Percentiles rank a stretch among this genome's conserved stretches.
These are phyloP conservation scores for Silene vulgaris DNA, from an alignment of 179 eudicot species.

Conservation along the genomic window DNA sequence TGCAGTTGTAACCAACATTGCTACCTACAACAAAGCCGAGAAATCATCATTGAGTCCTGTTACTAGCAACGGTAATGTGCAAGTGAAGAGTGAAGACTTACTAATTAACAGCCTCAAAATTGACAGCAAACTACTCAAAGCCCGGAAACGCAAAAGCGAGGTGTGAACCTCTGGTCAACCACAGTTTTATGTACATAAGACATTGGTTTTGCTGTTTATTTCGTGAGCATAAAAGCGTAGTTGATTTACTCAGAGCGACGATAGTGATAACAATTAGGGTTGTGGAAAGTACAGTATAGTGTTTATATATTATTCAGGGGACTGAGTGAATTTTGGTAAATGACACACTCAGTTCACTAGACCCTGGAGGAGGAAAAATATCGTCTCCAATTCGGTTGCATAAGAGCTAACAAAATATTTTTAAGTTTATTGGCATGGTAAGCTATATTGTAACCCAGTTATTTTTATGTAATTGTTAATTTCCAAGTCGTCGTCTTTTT, in stretches of 20 bases:
- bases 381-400: constrained; percentile 4
- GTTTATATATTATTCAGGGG: constrained; percentile 17
- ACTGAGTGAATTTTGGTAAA: constrained; percentile 53
- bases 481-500: too few relatives aligned
- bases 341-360: constrained; percentile 32
- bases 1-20: constrained; percentile 62
- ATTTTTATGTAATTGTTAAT: too few relatives aligned
- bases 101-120: constrained; percentile 6
- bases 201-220: not conserved
- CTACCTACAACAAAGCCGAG: constrained; percentile 27
- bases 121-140: constrained; percentile 24
- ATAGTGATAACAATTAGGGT: constrained; percentile 14
- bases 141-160: constrained; percentile 33
- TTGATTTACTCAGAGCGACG: not conserved
- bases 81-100: constrained; percentile 27
- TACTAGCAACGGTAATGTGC: constrained; percentile 27
- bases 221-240: constrained; percentile 10
- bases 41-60: constrained; percentile 18
- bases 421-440: not conserved
- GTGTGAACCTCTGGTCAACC: constrained; percentile 9
- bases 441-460: too few relatives aligned
- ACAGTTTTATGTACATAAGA: constrained; percentile 28
- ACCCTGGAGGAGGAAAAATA: not conserved
- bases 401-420: constrained; percentile 11
- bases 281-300: constrained; percentile 7